Evolutionary conservation across 2,329 filamentous ascomycete genomes (phyloP).

Genomic region (Xylariaceae sp.): DNA sequence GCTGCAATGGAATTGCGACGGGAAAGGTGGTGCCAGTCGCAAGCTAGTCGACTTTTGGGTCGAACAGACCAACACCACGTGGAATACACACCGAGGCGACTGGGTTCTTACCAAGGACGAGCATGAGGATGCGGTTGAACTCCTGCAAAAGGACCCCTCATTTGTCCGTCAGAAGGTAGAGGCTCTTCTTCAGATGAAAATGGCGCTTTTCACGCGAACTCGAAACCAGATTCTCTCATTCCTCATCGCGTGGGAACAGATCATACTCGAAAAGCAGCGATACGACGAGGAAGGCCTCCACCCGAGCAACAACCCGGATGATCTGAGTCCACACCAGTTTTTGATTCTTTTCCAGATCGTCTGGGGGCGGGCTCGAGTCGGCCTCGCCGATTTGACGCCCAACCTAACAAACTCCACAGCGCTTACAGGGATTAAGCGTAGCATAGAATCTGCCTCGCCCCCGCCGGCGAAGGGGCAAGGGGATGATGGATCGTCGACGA

Average conservation of each 20-base stretch:
- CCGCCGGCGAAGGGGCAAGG: not conserved
- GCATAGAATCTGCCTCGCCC: not conserved
- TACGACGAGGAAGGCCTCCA: not conserved
- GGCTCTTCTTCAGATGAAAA: not conserved
- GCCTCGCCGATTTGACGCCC: not conserved
- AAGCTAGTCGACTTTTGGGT: not conserved
- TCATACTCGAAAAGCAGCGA: not conserved
- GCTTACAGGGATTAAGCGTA: not conserved
- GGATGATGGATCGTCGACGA: not conserved
- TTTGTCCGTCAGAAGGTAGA: not conserved
- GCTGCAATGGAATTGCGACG: not conserved
- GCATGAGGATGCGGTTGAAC: not conserved
- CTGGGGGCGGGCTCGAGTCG: not conserved
- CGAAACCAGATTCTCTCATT: not conserved
- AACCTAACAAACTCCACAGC: not conserved
- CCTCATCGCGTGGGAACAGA: slow-evolving; percentile 1
- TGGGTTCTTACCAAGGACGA: not conserved
- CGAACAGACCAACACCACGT: not conserved
- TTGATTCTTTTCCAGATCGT: not conserved
- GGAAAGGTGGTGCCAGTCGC: not conserved
- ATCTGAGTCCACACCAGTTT: not conserved
- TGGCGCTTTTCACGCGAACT: not conserved
- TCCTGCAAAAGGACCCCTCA: not conserved
- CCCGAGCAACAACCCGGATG: not conserved
- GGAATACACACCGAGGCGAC: not conserved